Base-by-base conservation (phyloP, 495 filamentous ascomycete genomes). In the Aspergillus nanangensis region DNA sequence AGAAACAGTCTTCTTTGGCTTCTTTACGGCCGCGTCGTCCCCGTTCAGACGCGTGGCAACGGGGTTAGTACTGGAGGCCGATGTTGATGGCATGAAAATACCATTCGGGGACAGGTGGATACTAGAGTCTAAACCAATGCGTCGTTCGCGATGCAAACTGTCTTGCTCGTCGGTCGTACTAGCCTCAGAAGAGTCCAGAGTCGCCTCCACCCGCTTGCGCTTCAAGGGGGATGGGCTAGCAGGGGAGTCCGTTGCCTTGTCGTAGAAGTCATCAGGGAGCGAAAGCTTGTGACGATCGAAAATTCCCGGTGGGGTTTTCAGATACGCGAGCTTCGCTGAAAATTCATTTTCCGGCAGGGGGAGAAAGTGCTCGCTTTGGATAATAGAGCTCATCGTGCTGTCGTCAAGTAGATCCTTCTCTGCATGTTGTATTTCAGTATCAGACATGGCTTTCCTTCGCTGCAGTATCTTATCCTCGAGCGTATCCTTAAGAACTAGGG, bases 391-490 rank as follows among this genome's bases (percentile, higher is more conserved):
- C 66, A 97, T 90, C 3, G 75, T 74, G 8, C 65, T 66, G 53
- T 95, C 91, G 48, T 96, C 89, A 1, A 93, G 68, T 2, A 95
- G 72, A 40, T 67, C 62, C 53, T 75, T 70, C 72, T 86, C 76
- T 48, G 85, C 75, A 61, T 82, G 68, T 48, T 76, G 58, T 62
- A 82, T 85, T 57, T 96, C 90, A 4, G 77, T 77, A 17, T 79
- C 78, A 0, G 85, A 85, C 88, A 97, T 95, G 17, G 81, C 72
- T 38, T 83, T 79, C 13, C 86, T 65, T 4, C 90, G 77, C 31
- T 81, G 67, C 0, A 93, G 69, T 64, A 97, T 93, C 17, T 81
- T 78, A 59, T 96, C 90, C 52, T 97, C 92, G 2, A 96, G 74
- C 4, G 87, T 95, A 31, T 80, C 84, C 35, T 77, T 72, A n/a